Evolutionary conservation across 345 rosid species (phyloP).

Genomic region (Erysimum cheiranthoides): DNA sequence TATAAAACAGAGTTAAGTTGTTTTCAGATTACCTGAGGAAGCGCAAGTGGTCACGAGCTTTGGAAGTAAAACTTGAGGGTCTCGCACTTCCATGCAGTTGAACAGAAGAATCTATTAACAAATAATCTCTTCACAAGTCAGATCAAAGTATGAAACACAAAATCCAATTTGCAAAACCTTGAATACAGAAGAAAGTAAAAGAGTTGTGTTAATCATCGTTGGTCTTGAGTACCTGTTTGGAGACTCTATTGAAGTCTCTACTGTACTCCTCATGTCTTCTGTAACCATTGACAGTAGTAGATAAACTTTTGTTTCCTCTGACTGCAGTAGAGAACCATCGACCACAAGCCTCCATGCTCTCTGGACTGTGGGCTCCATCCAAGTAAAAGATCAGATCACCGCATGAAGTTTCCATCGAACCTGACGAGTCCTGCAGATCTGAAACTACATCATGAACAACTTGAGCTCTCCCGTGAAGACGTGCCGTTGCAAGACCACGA

Average conservation of each 20-base stretch:
- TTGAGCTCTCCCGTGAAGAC: conserved; percentile 84
- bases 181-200: conserved; percentile 7
- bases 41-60: conserved; percentile 69
- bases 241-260: conserved; percentile 46
- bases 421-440: conserved; percentile 45
- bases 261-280: conserved; percentile 33
- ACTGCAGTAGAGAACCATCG: conserved; percentile 75
- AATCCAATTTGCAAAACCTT: background rate
- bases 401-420: conserved; percentile 41
- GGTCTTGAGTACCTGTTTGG: conserved; percentile 66
- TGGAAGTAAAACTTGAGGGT: conserved; percentile 81
- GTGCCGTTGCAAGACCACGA: conserved; percentile 86
- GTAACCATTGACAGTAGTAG: conserved; percentile 54
- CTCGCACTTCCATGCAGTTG: conserved; percentile 91
- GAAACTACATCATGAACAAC: conserved; percentile 62
- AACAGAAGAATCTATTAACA: conserved; percentile 74
- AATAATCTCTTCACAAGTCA: conserved; percentile 11
- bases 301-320: conserved; percentile 44
- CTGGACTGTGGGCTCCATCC: conserved; percentile 98
- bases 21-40: conserved; percentile 60
- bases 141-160: conserved; percentile 7
- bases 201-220: conserved; percentile 16
- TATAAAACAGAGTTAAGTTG: background rate
- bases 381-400: conserved; percentile 83
- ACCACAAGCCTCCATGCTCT: conserved; percentile 91